Conservation (phyloP, 2,329 filamentous ascomycete species). For the Aspergillus quadricinctus region DNA sequence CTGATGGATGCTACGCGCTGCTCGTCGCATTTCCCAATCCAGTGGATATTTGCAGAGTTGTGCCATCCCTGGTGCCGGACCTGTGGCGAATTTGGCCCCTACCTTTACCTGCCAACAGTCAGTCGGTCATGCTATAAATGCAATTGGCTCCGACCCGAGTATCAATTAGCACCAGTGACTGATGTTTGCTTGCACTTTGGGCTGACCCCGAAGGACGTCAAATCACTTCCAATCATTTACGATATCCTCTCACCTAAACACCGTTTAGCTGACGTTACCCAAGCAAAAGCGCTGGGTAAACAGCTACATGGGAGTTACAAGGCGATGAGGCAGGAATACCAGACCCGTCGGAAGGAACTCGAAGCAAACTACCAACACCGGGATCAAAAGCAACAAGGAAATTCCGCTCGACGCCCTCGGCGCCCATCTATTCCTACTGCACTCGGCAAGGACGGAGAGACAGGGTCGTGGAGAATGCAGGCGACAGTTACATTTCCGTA, state of each 20-base stretch:
- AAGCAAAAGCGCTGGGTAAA: conserved; percentile 1
- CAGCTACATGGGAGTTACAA: not conserved
- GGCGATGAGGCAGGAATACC: not conserved
- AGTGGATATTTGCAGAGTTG: conserved; percentile 4
- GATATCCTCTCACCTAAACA: not conserved
- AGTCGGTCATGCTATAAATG: conserved; percentile 7
- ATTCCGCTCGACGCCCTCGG: not conserved
- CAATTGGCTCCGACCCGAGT: not conserved
- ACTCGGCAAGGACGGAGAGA: not conserved
- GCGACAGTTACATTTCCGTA: conserved; percentile 6
- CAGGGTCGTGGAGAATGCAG: not conserved
- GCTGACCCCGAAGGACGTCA: not conserved
- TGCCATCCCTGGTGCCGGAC: conserved; percentile 7
- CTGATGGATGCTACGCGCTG: conserved; percentile 1
- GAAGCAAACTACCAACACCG: not conserved
- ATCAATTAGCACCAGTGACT: not conserved
- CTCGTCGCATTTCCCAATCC: conserved; percentile 3
- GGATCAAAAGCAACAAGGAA: not conserved
- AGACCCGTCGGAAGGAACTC: too few species aligned
- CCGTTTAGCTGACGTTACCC: not conserved
- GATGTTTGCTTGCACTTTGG: conserved; percentile 1
- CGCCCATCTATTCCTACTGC: not conserved
- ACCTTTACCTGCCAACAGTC: conserved; percentile 8
- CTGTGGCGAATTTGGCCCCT: conserved; percentile 7
- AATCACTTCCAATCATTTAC: conserved; percentile 2